Evolutionary conservation across 2,329 filamentous ascomycete species (phyloP).

Genomic region (Fusarium sublunatum): DNA sequence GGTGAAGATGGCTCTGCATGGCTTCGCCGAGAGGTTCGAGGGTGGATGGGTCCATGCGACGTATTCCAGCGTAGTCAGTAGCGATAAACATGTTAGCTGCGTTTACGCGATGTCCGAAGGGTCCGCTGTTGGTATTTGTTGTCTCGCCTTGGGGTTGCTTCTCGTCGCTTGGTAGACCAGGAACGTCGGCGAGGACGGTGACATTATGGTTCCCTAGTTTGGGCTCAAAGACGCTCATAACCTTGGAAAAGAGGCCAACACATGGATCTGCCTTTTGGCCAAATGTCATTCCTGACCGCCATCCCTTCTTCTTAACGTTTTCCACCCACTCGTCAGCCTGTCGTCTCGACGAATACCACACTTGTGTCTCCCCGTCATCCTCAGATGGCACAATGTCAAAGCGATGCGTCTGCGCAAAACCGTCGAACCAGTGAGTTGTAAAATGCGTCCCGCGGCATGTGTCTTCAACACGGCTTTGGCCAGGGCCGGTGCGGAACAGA

Average conservation of each 20-base stretch:
- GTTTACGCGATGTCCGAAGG: constrained; percentile 52
- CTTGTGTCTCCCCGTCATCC: constrained; percentile 49
- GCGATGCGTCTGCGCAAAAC: constrained; percentile 75
- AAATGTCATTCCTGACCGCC: constrained; percentile 69
- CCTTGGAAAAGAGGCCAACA: constrained; percentile 76
- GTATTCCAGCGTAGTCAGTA: constrained; percentile 67
- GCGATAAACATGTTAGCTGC: constrained; percentile 63
- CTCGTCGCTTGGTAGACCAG: constrained; percentile 58
- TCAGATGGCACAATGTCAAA: constrained; percentile 71
- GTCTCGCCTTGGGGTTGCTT: neutral
- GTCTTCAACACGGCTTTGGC: constrained; percentile 69
- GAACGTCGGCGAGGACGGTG: constrained; percentile 69
- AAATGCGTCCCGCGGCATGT: constrained; percentile 69
- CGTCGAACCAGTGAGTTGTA: constrained; percentile 84
- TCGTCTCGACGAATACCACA: constrained; percentile 77
- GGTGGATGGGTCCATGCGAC: constrained; percentile 74
- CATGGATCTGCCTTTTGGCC: constrained; percentile 80
- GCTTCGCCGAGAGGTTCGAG: constrained; percentile 77
- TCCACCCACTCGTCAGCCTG: constrained; percentile 73
- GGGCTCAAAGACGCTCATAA: constrained; percentile 69
- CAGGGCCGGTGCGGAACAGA: constrained; percentile 80
- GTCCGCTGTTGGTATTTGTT: neutral
- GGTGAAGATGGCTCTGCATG: constrained; percentile 71
- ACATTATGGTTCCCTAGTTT: constrained; percentile 68
- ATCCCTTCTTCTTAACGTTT: constrained; percentile 69